These are phyloP conservation scores for Dioszegia hungarica DNA, from an alignment of 768 basidiomycete genomes.

Conservation along the genomic window DNA sequence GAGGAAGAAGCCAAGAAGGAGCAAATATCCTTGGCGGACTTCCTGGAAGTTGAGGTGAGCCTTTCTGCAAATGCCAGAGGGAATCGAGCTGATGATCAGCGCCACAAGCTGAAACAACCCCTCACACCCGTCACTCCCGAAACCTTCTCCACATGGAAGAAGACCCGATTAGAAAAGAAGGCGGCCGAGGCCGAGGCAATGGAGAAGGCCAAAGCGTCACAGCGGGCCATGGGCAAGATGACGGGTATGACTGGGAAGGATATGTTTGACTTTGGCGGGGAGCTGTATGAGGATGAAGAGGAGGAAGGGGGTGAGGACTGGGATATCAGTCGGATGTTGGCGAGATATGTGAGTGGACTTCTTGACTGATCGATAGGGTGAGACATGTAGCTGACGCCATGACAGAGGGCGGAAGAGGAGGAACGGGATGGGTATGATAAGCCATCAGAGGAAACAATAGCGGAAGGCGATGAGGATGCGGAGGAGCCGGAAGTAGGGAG, in stretches of 20 bases:
- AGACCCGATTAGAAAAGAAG: conserved; percentile 92
- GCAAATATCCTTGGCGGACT: conserved; percentile 87
- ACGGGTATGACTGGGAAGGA: conserved; percentile 93
- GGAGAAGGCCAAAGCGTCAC: conserved; percentile 73
- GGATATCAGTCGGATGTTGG: conserved; percentile 46
- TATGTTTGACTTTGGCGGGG: conserved; percentile 59
- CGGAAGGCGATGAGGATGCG: conserved; percentile 10
- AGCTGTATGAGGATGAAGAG: conserved; percentile 43
- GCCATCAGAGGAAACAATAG: conserved; percentile 3
- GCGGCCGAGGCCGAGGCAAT: conserved; percentile 76
- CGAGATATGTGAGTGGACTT: conserved; percentile 46
- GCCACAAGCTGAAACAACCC: conserved; percentile 71
- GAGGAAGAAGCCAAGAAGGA: conserved; percentile 83
- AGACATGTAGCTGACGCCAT: neutral
- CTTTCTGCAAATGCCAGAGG: neutral
- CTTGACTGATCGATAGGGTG: neutral
- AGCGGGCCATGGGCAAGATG: conserved; percentile 80
- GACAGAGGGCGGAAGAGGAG: conserved; percentile 36
- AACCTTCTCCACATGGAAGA: conserved; percentile 89
- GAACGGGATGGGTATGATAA: conserved; percentile 14
- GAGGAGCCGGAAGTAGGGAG: conserved; percentile 5
- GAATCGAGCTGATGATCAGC: conserved; percentile 52
- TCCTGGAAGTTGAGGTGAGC: conserved; percentile 89
- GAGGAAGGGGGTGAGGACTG: conserved; percentile 47
- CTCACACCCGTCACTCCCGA: conserved; percentile 92